Conservation (phyloP, 306 rosid species). For the Glycyrrhiza uralensis region DNA sequence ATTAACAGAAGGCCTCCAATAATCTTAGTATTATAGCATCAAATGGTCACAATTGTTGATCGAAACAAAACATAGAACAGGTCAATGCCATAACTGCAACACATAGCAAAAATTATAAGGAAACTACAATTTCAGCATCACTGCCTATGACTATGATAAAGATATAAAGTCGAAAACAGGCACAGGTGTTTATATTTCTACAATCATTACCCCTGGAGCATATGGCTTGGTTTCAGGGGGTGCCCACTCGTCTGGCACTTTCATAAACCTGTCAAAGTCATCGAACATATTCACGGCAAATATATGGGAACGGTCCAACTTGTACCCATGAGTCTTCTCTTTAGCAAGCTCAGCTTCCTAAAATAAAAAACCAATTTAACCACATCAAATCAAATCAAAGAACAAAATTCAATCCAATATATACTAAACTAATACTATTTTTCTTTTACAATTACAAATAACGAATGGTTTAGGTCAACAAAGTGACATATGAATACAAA, state of each 20-base stretch:
- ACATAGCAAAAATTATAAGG: background rate
- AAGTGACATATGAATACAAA: background rate
- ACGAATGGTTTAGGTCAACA: background rate
- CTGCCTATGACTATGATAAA: background rate
- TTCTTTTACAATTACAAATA: background rate
- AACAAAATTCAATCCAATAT: background rate
- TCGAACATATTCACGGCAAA: slow-evolving; percentile 80
- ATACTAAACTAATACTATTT: too few relatives aligned
- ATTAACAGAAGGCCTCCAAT: background rate
- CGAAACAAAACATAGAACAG: background rate
- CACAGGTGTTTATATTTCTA: background rate
- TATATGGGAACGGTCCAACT: slow-evolving; percentile 72
- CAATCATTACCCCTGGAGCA: slow-evolving; percentile 60
- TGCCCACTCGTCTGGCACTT: slow-evolving; percentile 85
- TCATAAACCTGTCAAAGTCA: slow-evolving; percentile 76
- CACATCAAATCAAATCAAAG: background rate
- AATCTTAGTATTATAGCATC: background rate
- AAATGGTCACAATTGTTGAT: background rate
- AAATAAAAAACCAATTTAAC: background rate
- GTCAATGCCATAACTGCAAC: background rate
- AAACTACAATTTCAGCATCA: background rate
- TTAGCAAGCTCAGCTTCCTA: slow-evolving; percentile 95
- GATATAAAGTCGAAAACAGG: background rate
- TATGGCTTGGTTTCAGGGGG: slow-evolving; percentile 72
- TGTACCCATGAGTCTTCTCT: slow-evolving; percentile 88